Evolutionary conservation across 228 moss, liverwort and hornwort species (phyloP).

Genomic region (Sphagnum fallax): DNA sequence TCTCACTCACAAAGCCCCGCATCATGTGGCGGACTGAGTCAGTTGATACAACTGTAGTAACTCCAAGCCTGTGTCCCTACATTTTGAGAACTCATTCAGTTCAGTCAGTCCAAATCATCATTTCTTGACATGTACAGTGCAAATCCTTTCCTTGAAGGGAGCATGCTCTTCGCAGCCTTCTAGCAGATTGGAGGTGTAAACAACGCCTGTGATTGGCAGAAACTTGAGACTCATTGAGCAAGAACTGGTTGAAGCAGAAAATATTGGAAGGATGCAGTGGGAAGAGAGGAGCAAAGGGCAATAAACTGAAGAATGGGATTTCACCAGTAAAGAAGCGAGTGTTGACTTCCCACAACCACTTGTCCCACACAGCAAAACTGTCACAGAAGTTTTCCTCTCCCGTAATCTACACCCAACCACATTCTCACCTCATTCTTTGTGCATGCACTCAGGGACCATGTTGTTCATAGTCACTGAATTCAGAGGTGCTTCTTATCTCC

Average conservation of each 20-base stretch:
- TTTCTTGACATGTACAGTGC: too few relatives aligned
- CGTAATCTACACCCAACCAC: slow-evolving; percentile 48
- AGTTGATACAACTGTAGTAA: slow-evolving; percentile 94
- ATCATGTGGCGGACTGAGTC: slow-evolving; percentile 99
- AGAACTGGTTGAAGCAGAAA: too few relatives aligned
- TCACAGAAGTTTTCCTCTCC: slow-evolving; percentile 87
- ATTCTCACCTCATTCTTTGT: background rate
- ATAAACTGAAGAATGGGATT: background rate
- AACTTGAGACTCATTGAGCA: too few relatives aligned
- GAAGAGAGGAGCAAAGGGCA: background rate
- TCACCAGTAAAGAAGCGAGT: slow-evolving; percentile 79
- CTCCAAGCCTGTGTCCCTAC: slow-evolving; percentile 87
- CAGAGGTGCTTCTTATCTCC: too few relatives aligned
- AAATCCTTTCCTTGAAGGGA: too few relatives aligned
- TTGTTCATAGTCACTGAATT: too few relatives aligned
- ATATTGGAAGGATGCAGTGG: background rate
- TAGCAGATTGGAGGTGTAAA: too few relatives aligned
- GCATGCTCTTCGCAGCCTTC: too few relatives aligned
- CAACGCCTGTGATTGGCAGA: too few relatives aligned
- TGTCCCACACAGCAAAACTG: slow-evolving; percentile 88
- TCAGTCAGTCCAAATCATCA: slow-evolving; percentile 6
- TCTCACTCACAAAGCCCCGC: slow-evolving; percentile 88
- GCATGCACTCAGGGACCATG: too few relatives aligned
- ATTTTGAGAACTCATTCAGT: slow-evolving; percentile 12
- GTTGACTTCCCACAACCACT: slow-evolving; percentile 99